These are phyloP conservation scores for Globisporangium iwayamae DNA, from an alignment of 352 stramenopile species.

Conservation along the genomic window DNA sequence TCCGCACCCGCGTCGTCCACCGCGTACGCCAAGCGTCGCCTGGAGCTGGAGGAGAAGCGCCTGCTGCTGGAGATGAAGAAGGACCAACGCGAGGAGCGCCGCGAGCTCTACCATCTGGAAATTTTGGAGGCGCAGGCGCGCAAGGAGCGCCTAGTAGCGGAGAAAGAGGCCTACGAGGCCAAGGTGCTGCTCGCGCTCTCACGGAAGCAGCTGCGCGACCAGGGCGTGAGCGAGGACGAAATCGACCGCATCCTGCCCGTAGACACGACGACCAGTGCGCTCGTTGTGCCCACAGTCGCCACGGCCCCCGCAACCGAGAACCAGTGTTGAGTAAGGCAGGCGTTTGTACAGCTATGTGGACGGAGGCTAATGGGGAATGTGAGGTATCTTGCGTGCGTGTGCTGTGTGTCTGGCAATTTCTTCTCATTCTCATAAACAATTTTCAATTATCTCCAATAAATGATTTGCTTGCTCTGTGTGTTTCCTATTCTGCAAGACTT, in stretches of 20 bases:
- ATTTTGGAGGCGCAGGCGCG: conserved; percentile 44
- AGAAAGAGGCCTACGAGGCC: conserved; percentile 44
- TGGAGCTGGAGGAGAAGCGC: conserved; percentile 62
- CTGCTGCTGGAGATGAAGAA: conserved; percentile 43
- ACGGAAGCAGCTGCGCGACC: conserved; percentile 47
- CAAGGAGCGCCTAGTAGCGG: conserved; percentile 29
- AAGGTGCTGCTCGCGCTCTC: conserved; percentile 48
- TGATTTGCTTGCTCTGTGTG: background rate
- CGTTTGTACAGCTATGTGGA: background rate
- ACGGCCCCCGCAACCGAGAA: background rate
- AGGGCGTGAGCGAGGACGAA: conserved; percentile 45
- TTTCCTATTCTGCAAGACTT: background rate
- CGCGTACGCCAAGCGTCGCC: conserved; percentile 27
- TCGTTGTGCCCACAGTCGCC: no score
- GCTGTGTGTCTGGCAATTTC: background rate
- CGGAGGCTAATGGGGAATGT: background rate
- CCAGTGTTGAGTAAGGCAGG: background rate
- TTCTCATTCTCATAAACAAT: background rate
- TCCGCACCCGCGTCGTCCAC: background rate
- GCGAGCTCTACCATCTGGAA: conserved; percentile 37
- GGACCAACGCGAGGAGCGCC: conserved; percentile 36
- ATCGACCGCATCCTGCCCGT: conserved; percentile 48
- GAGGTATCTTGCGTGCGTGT: background rate
- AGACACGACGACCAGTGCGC: conserved; percentile 11
- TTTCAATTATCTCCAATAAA: background rate